Conservation (phyloP, 805 yeast species). For the Kodamaea fukazawae region DNA sequence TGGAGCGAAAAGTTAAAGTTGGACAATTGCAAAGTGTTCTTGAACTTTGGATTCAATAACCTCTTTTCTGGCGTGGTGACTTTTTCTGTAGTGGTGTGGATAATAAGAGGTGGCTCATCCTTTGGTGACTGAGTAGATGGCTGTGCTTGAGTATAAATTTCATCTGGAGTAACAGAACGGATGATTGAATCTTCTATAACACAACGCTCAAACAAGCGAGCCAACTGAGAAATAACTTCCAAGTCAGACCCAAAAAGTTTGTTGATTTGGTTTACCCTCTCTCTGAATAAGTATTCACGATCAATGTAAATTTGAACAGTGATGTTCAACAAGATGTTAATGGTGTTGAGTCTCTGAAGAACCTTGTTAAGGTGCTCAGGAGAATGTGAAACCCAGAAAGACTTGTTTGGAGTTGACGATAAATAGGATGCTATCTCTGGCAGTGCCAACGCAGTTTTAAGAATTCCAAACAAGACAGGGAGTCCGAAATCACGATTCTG, state of each 20-base stretch:
- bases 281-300: constrained; percentile 48
- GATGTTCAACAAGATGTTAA: constrained; percentile 48
- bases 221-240: constrained; percentile 38
- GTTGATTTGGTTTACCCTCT: constrained; percentile 41
- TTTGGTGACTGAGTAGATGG: constrained; percentile 26
- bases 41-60: constrained; percentile 54
- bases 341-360: constrained; percentile 33
- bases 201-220: constrained; percentile 47
- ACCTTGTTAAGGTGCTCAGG: constrained; percentile 28
- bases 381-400: constrained; percentile 37
- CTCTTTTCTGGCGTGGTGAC: constrained; percentile 48
- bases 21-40: constrained; percentile 59
- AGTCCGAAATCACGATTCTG: constrained; percentile 50
- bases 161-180: constrained; percentile 47
- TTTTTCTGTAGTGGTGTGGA: constrained; percentile 37
- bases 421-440: constrained; percentile 30
- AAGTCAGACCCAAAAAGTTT: constrained; percentile 37
- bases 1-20: constrained; percentile 50
- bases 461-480: constrained; percentile 32
- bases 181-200: constrained; percentile 57
- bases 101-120: constrained; percentile 40
- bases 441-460: constrained; percentile 27
- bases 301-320: constrained; percentile 57
- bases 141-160: constrained; percentile 43
- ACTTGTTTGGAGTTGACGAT: constrained; percentile 22